Conservation (phyloP, 495 filamentous ascomycete genomes). For the Pyronema domesticum region DNA sequence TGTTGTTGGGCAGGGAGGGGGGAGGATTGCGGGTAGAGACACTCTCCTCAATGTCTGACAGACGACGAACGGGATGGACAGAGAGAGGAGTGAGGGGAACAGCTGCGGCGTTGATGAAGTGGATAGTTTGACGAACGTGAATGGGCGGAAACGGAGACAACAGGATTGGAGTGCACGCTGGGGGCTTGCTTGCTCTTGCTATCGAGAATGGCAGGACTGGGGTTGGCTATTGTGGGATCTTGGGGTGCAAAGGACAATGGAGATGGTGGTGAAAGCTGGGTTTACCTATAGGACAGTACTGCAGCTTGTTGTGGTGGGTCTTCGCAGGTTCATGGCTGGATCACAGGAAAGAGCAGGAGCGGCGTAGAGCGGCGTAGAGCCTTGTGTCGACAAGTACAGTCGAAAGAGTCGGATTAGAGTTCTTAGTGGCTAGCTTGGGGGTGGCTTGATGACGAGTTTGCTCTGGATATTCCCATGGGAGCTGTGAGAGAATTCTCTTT, state of each 20-base stretch:
- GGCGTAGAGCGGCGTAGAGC: neutral
- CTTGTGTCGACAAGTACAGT: neutral
- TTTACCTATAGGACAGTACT: neutral
- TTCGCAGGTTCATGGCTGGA: too few species aligned
- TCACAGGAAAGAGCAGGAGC: neutral
- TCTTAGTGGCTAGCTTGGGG: neutral
- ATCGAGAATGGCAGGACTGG: too few species aligned
- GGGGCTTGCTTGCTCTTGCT: too few species aligned
- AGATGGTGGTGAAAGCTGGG: neutral
- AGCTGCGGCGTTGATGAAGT: too few species aligned
- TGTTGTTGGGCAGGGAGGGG: constrained; percentile 1
- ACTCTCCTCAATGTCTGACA: neutral
- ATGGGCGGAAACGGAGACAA: too few species aligned
- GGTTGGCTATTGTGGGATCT: too few species aligned
- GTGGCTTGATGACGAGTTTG: neutral
- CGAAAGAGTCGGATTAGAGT: neutral
- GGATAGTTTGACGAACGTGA: too few species aligned
- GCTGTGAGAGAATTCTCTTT: neutral
- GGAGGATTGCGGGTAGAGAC: constrained; percentile 9
- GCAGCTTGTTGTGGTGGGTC: neutral
- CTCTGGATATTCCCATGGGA: neutral
- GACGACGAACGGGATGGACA: neutral
- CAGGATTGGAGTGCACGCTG: too few species aligned
- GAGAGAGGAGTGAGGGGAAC: neutral
- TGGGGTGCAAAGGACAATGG: too few species aligned